These are phyloP conservation scores for Yamadazyma dushanensis DNA, from an alignment of 1,139 yeast genomes.

Conservation along the genomic window DNA sequence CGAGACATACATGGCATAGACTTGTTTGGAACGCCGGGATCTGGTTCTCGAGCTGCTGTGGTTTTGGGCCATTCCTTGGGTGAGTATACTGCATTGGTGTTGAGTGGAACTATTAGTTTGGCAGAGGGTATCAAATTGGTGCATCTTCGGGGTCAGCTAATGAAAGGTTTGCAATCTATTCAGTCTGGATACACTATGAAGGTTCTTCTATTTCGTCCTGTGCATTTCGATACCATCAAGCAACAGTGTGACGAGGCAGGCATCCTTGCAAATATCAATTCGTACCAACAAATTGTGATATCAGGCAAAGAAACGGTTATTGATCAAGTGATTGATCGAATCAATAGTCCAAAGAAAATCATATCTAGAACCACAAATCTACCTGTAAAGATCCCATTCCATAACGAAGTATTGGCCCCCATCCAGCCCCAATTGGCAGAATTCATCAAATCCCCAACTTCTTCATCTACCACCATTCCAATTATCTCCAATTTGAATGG, in stretches of 20 bases:
- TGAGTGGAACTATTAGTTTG: slow-evolving; percentile 41
- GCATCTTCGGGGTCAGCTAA: slow-evolving; percentile 49
- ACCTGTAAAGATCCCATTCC: slow-evolving; percentile 58
- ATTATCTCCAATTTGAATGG: slow-evolving; percentile 40
- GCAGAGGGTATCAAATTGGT: slow-evolving; percentile 49
- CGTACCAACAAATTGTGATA: slow-evolving; percentile 42
- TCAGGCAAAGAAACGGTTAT: slow-evolving; percentile 38
- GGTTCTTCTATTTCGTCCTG: slow-evolving; percentile 31
- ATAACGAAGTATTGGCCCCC: slow-evolving; percentile 36
- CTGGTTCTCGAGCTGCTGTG: slow-evolving; percentile 13
- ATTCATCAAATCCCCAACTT: slow-evolving; percentile 4
- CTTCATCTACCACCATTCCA: slow-evolving; percentile 22
- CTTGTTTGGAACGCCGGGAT: background rate
- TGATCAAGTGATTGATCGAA: slow-evolving; percentile 16
- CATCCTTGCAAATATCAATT: slow-evolving; percentile 45
- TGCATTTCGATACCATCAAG: slow-evolving; percentile 20
- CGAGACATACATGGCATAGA: slow-evolving; percentile 9
- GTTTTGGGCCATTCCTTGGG: slow-evolving; percentile 62
- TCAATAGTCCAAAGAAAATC: slow-evolving; percentile 19
- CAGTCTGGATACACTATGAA: slow-evolving; percentile 32
- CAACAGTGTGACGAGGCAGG: slow-evolving; percentile 19
- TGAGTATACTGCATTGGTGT: slow-evolving; percentile 52
- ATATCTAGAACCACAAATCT: slow-evolving; percentile 30
- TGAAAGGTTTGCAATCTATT: slow-evolving; percentile 32
- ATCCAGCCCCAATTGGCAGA: slow-evolving; percentile 33